These are phyloP conservation scores for Nelumbo lutea DNA, from an alignment of 164 flowering plant genomes.

Conservation along the genomic window DNA sequence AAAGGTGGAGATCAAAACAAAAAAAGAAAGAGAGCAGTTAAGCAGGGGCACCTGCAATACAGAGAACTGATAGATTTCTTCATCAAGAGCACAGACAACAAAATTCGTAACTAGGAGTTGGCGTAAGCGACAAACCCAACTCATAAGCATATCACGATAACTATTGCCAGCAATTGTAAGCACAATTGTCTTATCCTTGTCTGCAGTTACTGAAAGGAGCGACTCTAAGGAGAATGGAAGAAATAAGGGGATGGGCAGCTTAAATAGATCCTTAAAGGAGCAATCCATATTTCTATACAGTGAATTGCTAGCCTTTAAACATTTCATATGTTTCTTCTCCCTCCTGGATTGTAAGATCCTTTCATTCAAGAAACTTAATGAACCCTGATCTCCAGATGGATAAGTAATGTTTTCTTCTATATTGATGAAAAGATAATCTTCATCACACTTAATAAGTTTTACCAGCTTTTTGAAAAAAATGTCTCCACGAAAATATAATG, in stretches of 20 bases:
- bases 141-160: conserved; percentile 94
- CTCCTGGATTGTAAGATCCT: conserved; percentile 26
- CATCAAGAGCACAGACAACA: conserved; percentile 79
- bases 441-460: conserved; percentile 51
- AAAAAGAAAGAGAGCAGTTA: neutral
- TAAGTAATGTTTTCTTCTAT: conserved; percentile 24
- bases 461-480: conserved; percentile 38
- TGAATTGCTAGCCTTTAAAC: conserved; percentile 30
- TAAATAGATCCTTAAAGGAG: conserved; percentile 26
- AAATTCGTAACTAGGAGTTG: conserved; percentile 57
- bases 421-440: conserved; percentile 40
- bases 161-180: conserved; percentile 84
- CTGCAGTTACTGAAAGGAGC: conserved; percentile 51
- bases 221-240: conserved; percentile 62
- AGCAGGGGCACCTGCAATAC: conserved; percentile 59
- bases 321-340: conserved; percentile 34
- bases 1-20: too few species aligned
- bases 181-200: conserved; percentile 58
- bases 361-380: conserved; percentile 32
- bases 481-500: conserved; percentile 44
- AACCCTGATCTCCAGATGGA: conserved; percentile 21
- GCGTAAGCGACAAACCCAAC: conserved; percentile 91
- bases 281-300: conserved; percentile 22
- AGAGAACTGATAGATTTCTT: conserved; percentile 67
- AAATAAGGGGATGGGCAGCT: conserved; percentile 19